Evolutionary conservation across 306 rosid species (phyloP).

Genomic region (Prunus davidiana): DNA sequence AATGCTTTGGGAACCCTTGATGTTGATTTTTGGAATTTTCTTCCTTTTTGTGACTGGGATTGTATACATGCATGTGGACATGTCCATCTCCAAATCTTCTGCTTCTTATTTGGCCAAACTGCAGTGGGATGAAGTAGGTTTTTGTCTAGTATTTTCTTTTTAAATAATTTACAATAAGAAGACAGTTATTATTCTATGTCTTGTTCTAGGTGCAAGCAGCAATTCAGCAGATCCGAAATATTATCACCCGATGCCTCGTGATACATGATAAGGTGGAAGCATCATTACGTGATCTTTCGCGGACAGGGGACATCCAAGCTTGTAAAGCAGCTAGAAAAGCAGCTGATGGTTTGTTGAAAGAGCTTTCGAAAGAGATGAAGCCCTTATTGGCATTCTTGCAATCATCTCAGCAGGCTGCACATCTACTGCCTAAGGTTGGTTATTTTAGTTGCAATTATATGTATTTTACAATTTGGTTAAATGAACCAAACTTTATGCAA

Average conservation of each 20-base stretch:
- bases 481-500: not conserved
- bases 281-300: conserved; percentile 81
- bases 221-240: conserved; percentile 52
- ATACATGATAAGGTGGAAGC: conserved; percentile 81
- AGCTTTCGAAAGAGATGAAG: conserved; percentile 85
- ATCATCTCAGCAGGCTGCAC: conserved; percentile 77
- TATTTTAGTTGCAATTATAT: not conserved
- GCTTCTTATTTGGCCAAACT: conserved; percentile 85
- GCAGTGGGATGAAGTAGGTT: conserved; percentile 93
- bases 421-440: conserved; percentile 75
- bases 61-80: conserved; percentile 71
- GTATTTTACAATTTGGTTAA: not conserved
- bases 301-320: conserved; percentile 83
- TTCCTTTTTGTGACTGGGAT: conserved; percentile 72
- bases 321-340: conserved; percentile 92
- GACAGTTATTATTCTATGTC: not conserved
- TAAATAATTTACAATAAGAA: conserved; percentile 8
- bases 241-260: conserved; percentile 59
- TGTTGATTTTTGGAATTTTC: conserved; percentile 87
- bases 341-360: conserved; percentile 76
- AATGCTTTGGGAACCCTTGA: conserved; percentile 86
- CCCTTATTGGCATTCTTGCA: conserved; percentile 58
- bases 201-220: conserved; percentile 74
- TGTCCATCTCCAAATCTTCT: conserved; percentile 92
- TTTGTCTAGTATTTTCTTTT: conserved; percentile 15